A percentile compares a stretch with the other conserved stretches of the same genome.
These are phyloP conservation scores for Gynostemma pentaphyllum DNA, from an alignment of 306 rosid species.

Conservation along the genomic window DNA sequence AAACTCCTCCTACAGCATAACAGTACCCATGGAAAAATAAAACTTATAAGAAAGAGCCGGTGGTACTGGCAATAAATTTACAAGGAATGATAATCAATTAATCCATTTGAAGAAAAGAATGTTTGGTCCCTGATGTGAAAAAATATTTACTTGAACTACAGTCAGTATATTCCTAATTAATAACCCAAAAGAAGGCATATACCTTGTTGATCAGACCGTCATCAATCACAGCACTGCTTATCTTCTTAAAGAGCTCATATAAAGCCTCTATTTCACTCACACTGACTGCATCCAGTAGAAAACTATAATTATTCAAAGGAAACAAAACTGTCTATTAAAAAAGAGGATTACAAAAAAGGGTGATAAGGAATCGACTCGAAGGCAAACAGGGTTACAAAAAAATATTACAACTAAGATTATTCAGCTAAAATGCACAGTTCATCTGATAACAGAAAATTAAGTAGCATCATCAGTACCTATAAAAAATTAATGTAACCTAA, in stretches of 20 bases:
- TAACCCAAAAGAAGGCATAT: slow-evolving; percentile 5
- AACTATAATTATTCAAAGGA: neutral
- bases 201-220: slow-evolving; percentile 97
- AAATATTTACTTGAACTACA: neutral
- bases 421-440: neutral
- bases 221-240: slow-evolving; percentile 91
- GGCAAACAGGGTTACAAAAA: no score
- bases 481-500: neutral
- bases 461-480: neutral
- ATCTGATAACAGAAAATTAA: neutral
- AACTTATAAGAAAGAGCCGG: neutral
- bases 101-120: neutral
- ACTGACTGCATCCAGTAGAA: slow-evolving; percentile 54
- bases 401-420: no score
- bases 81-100: neutral
- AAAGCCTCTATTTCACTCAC: slow-evolving; percentile 98
- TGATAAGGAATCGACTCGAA: no score
- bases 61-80: neutral
- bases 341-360: no score
- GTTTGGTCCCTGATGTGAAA: neutral
- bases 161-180: neutral
- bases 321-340: no score
- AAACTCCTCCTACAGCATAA: slow-evolving; percentile 73
- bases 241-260: slow-evolving; percentile 94
- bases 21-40: neutral